Base-by-base conservation (phyloP, 1,284 basidiomycete genomes). In the Rhodotorula sp. region DNA sequence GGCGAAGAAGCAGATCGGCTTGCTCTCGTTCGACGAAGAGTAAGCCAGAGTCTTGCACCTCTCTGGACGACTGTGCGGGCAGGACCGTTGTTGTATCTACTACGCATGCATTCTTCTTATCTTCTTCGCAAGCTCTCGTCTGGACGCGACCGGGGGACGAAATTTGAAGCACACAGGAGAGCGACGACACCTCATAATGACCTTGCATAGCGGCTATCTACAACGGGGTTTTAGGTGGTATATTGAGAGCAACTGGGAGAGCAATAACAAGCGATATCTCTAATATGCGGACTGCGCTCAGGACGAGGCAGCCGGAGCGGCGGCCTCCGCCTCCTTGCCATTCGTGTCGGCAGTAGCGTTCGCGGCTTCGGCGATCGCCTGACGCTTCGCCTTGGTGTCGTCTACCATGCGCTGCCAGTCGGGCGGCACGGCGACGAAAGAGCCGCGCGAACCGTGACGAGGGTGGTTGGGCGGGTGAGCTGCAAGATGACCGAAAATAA, bases 401-500 rank as follows among this genome's bases (percentile, higher is more conserved):
- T 34, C 60, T 26, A 49, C 52, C 39, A 47, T 58, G 5, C 34
- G 31, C 60, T 62, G 58, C 71, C 71, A 69, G 52, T 71, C 62
- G 60, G 72, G 74, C 58, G 68, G 62, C 51, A 76, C 74, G 48
- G 70, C 70, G 58, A 69, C 69, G 71, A 75, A 75, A 12, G 70
- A 75, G 3, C 75, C 75, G n/a, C 69, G 59, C 39, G 73, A 72
- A 18, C 75, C 75, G 63, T 76, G 73, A 20, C 66, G 60, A 20
- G 75, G 75, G 67, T 76, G 75, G 43, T 65, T 49, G 8, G 73
- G 70, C 46, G 73, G 73, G 65, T 76, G 75, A 5, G 75, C 75
- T 62, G 61, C 48, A 15, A 23, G 29, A 43, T 43, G 39, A 43
- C n/a, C n/a, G n/a, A n/a, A n/a, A n/a, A n/a, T n/a, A n/a, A n/a